Percentiles rank a stretch among this genome's conserved stretches.
Conservation (phyloP, 306 rosid species). For the Lupinus albus region DNA sequence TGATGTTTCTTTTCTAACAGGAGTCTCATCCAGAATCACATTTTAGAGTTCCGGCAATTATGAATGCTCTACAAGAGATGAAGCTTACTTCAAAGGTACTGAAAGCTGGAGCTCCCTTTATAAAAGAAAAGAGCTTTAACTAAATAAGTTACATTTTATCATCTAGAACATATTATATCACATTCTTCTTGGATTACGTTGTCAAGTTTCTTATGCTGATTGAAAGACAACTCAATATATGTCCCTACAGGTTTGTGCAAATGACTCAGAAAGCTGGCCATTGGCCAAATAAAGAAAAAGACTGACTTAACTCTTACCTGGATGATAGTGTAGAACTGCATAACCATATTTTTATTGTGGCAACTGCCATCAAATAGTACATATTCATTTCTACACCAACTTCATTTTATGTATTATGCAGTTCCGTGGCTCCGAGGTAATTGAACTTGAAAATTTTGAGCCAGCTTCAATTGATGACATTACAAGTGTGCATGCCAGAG, state of each 20-base stretch:
- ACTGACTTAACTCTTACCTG: constrained; percentile 12
- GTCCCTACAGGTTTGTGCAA: constrained; percentile 3
- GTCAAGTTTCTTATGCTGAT: constrained; percentile 6
- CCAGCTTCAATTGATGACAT: constrained; percentile 82
- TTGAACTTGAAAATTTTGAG: constrained; percentile 66
- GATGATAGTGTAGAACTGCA: constrained; percentile 32
- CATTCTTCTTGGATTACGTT: constrained; percentile 23
- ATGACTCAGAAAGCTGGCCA: constrained; percentile 12
- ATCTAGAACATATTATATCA: constrained; percentile 20
- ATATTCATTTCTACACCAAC: constrained; percentile 15
- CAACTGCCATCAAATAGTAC: background rate
- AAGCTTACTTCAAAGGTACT: constrained; percentile 78
- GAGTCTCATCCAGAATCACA: constrained; percentile 97
- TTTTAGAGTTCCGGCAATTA: constrained; percentile 87
- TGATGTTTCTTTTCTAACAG: constrained; percentile 47
- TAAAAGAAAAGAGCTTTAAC: background rate
- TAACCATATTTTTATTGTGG: constrained; percentile 15
- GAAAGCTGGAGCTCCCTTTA: constrained; percentile 1
- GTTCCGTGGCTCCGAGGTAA: constrained; percentile 77
- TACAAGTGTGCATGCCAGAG: constrained; percentile 79
- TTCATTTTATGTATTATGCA: constrained; percentile 42
- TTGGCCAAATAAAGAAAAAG: constrained; percentile 18
- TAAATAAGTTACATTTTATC: constrained; percentile 29
- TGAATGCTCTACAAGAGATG: constrained; percentile 63
- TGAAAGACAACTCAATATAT: constrained; percentile 13